Percentiles rank a stretch among this genome's conserved stretches.
Evolutionary conservation across 371 early-diverging fungal genomes (phyloP).

Genomic region (Mortierella sp.): DNA sequence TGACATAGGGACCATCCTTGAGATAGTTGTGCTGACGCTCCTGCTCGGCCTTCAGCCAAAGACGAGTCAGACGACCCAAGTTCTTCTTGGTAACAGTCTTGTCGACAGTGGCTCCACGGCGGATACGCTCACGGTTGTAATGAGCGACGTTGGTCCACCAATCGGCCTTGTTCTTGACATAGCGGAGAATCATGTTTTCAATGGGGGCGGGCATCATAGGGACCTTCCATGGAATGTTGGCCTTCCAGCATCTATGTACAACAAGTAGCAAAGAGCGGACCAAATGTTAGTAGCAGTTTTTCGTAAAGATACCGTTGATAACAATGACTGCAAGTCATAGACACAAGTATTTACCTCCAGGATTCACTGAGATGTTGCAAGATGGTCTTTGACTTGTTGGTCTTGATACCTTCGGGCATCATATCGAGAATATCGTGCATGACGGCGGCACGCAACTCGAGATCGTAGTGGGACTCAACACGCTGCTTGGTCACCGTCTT

Average conservation of each 20-base stretch:
- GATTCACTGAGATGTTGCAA: constrained; percentile 98
- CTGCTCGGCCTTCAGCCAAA: constrained; percentile 99
- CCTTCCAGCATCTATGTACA: constrained; percentile 91
- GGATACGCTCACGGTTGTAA: constrained; percentile 98
- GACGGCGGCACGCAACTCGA: constrained; percentile 97
- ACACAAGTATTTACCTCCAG: constrained; percentile 74
- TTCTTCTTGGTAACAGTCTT: constrained; percentile 99
- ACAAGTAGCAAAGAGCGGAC: not conserved
- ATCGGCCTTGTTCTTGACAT: constrained; percentile 98
- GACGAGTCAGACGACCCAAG: constrained; percentile 97
- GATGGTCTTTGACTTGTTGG: constrained; percentile 96
- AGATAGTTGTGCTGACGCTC: constrained; percentile 99
- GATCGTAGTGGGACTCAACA: constrained; percentile 98
- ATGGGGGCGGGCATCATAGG: constrained; percentile 98
- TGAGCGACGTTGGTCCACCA: constrained; percentile 99
- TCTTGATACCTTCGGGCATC: constrained; percentile 98
- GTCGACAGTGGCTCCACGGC: constrained; percentile 99
- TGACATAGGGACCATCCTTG: constrained; percentile 98
- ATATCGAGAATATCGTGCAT: constrained; percentile 98
- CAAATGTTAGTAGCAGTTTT: not conserved
- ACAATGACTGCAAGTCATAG: not conserved
- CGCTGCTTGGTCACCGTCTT: constrained; percentile 99
- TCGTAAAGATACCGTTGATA: not conserved
- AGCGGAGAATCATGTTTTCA: constrained; percentile 98
- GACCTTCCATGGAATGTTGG: constrained; percentile 99